Evolutionary conservation across 495 filamentous ascomycete species (phyloP).

Genomic region (Hyphodiscus hymeniophilus): DNA sequence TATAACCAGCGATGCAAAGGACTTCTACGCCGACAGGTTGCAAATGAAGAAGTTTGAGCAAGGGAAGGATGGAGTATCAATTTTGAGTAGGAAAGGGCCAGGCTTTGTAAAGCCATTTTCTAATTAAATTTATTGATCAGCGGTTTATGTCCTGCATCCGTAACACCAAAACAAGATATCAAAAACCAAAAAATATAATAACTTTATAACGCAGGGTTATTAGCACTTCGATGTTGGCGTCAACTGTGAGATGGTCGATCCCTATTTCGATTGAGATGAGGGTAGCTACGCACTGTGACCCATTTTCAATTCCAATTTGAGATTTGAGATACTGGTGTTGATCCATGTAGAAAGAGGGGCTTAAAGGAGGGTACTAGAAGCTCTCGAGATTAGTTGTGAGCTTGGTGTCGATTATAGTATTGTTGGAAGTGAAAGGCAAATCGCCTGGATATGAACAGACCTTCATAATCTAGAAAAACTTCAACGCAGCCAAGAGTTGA

Average conservation of each 20-base stretch:
- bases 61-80: conserved; percentile 16
- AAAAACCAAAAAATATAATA: too few relatives aligned
- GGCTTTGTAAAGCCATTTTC: too few relatives aligned
- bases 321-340: conserved; percentile 17
- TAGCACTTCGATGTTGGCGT: conserved; percentile 47
- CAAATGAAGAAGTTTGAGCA: conserved; percentile 35
- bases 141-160: too few relatives aligned
- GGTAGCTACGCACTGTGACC: background rate
- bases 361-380: background rate
- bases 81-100: conserved; percentile 20
- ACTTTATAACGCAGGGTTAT: too few relatives aligned
- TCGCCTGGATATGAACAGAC: too few relatives aligned
- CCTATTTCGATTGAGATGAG: conserved; percentile 17
- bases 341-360: background rate
- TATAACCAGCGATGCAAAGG: conserved; percentile 31
- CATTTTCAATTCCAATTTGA: conserved; percentile 21
- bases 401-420: too few relatives aligned
- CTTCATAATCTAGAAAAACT: too few relatives aligned
- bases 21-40: conserved; percentile 39
- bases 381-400: too few relatives aligned
- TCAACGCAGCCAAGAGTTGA: background rate
- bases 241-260: conserved; percentile 39
- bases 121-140: too few relatives aligned
- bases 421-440: too few relatives aligned
- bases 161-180: too few relatives aligned